phyloP scores from a whole-genome alignment of 225 moss, liverwort and hornwort genomes.

The Physcomitrium patens region DNA sequence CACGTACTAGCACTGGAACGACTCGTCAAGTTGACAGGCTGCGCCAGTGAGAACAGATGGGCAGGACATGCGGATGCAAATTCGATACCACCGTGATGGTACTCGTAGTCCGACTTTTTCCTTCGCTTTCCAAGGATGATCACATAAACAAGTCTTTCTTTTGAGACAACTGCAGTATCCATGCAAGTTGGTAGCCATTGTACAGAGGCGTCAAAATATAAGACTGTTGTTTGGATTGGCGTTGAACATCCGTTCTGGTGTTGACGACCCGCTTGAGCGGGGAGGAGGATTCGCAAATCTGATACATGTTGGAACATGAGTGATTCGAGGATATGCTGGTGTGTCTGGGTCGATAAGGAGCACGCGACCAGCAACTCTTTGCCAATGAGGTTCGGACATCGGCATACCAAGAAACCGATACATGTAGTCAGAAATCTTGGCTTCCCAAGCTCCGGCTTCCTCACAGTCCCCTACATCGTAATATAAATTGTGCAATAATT shows the following conservation, averaged over 20 bases:
- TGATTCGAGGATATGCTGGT: neutral
- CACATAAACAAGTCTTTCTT: too few relatives aligned
- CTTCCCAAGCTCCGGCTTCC: neutral
- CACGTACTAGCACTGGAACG: too few relatives aligned
- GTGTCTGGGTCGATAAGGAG: neutral
- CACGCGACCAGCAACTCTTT: neutral
- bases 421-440: neutral
- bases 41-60: too few relatives aligned
- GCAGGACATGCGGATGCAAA: too few relatives aligned
- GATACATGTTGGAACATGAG: neutral
- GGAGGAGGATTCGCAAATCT: neutral
- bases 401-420: neutral
- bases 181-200: too few relatives aligned
- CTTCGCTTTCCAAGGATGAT: too few relatives aligned
- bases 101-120: too few relatives aligned
- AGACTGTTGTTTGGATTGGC: neutral
- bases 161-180: too few relatives aligned
- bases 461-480: neutral
- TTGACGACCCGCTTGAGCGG: neutral
- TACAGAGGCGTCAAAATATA: too few relatives aligned
- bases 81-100: too few relatives aligned
- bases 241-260: conserved; percentile 3
- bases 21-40: too few relatives aligned
- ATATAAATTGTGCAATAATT: neutral
- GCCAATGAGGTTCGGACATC: neutral